Evolutionary conservation across 208 protist genomes (phyloP), one percentile per base, ranked within the genome.

Genomic region (Blastocrithidia nonstop): DNA sequence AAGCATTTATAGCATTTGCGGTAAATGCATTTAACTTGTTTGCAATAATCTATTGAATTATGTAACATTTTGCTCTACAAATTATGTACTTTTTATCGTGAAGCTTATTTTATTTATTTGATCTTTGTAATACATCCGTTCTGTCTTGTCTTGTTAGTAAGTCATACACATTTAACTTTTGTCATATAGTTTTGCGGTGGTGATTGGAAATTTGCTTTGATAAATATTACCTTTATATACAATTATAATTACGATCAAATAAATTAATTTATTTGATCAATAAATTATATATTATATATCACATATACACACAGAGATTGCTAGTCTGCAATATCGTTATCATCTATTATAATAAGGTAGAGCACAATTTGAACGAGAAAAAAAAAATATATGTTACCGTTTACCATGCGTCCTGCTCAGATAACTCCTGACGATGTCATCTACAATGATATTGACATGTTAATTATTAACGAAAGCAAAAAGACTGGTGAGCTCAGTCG

Each of bases 401-500:
- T n/a, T n/a, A n/a, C n/a, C n/a, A n/a, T n/a, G n/a, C n/a, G n/a
- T n/a, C n/a, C n/a, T n/a, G n/a, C n/a, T n/a, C n/a, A n/a, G n/a
- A n/a, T n/a, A n/a, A n/a, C n/a, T n/a, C n/a, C n/a, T n/a, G n/a
- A n/a, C n/a, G n/a, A n/a, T n/a, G n/a, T n/a, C n/a, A n/a, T n/a
- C n/a, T n/a, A n/a, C n/a, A n/a, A n/a, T n/a, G n/a, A n/a, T n/a
- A n/a, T n/a, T n/a, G n/a, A n/a, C n/a, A n/a, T n/a, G n/a, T n/a
- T n/a, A n/a, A n/a, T n/a, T n/a, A n/a, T n/a, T n/a, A n/a, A n/a
- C n/a, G n/a, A n/a, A n/a, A n/a, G n/a, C n/a, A n/a, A n/a, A n/a
- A n/a, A 39, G n/a, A 62, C 67, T 24, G 48, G 69, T 3, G 65
- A 84, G 1, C 63, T 56, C 24, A 66, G 82, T 17, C 26, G 54